Conservation (phyloP, 495 filamentous ascomycete species). For the Amphirosellinia nigrospora region DNA sequence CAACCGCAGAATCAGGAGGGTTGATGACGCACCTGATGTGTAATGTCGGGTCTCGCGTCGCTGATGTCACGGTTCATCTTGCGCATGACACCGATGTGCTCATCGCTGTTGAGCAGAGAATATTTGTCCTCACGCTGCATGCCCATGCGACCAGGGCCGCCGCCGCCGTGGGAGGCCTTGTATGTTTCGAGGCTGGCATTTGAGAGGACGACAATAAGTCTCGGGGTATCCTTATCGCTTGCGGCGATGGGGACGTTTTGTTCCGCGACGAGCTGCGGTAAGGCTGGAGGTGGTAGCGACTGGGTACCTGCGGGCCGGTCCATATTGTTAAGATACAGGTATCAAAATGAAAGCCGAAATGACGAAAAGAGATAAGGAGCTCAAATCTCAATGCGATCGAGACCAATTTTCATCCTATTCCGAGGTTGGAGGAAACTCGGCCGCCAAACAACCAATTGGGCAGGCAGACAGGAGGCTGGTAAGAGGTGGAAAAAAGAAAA, state of each 20-base stretch:
- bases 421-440: background rate
- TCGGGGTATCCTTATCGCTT: constrained; percentile 85
- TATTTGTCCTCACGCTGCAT: constrained; percentile 87
- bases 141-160: constrained; percentile 61
- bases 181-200: constrained; percentile 98
- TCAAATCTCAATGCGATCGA: background rate
- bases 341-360: background rate
- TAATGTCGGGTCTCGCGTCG: constrained; percentile 95
- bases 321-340: constrained; percentile 28
- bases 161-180: constrained; percentile 76
- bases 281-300: constrained; percentile 87
- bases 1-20: constrained; percentile 15
- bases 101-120: constrained; percentile 94
- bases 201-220: constrained; percentile 93
- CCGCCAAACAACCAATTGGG: background rate
- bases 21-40: constrained; percentile 78
- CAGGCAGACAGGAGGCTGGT: background rate
- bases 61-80: constrained; percentile 99
- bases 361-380: background rate
- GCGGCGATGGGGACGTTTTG: constrained; percentile 84
- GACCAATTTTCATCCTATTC: background rate
- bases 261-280: constrained; percentile 91
- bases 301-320: constrained; percentile 66
- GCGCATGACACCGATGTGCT: constrained; percentile 98
- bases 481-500: background rate